Percentiles rank a stretch among this genome's conserved stretches.
phyloP scores from a whole-genome alignment of 805 yeast genomes.

The Wickerhamomyces hampshirensis region DNA sequence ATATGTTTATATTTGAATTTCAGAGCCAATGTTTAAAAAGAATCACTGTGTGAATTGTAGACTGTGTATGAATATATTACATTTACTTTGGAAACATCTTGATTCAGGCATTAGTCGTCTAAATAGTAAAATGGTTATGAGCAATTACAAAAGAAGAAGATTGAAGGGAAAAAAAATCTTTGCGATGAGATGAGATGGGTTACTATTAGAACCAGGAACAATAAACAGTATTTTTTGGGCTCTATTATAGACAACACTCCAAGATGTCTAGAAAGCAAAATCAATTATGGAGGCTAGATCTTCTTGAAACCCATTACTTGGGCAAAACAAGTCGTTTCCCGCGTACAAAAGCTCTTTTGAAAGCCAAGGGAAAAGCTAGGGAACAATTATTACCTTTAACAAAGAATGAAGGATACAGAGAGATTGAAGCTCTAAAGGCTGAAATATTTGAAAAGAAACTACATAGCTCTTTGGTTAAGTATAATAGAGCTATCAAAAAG shows the following conservation, averaged over 20 bases:
- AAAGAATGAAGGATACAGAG: slow-evolving; percentile 36
- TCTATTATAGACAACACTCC: no score
- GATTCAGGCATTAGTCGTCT: no score
- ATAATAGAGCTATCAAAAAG: slow-evolving; percentile 34
- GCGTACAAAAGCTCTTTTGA: slow-evolving; percentile 35
- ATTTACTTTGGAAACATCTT: no score
- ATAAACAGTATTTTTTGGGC: not conserved
- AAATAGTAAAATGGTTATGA: no score
- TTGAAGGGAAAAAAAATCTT: not conserved
- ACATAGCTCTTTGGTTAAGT: slow-evolving; percentile 39
- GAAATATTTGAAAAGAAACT: slow-evolving; percentile 45
- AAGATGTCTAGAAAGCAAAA: slow-evolving; percentile 29
- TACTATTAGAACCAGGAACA: not conserved
- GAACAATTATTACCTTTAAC: slow-evolving; percentile 35
- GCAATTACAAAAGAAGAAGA: not conserved
- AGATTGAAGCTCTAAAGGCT: slow-evolving; percentile 40
- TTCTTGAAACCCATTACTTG: slow-evolving; percentile 47
- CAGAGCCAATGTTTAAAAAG: no score
- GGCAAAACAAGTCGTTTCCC: slow-evolving; percentile 41
- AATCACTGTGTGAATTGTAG: no score
- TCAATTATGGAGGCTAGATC: slow-evolving; percentile 48
- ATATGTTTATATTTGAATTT: no score
- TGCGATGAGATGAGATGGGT: not conserved
- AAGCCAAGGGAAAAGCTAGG: slow-evolving; percentile 30
- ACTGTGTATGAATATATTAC: no score